phyloP scores from a whole-genome alignment of 495 filamentous ascomycete genomes.

The Astrothelium macrocarpum region DNA sequence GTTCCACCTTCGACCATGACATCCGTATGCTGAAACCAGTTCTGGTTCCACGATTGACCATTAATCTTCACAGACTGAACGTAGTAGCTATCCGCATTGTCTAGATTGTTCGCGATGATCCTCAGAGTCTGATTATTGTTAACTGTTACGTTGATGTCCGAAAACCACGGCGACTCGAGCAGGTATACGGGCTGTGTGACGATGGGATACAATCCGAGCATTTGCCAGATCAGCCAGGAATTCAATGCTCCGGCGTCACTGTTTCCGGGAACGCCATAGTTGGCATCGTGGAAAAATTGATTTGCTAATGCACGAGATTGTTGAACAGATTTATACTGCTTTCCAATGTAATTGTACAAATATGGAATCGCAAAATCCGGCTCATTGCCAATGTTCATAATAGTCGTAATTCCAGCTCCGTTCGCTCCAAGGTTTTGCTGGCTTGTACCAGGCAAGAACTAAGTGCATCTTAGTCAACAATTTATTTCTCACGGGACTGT shows the following conservation, averaged over 20 bases:
- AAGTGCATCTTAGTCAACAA: neutral
- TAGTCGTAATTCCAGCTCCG: slow-evolving; percentile 25
- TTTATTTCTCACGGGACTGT: neutral
- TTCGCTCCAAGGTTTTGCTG: slow-evolving; percentile 27
- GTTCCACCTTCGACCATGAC: slow-evolving; percentile 29
- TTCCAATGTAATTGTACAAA: slow-evolving; percentile 31
- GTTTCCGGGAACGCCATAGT: slow-evolving; percentile 30
- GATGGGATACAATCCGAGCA: slow-evolving; percentile 33
- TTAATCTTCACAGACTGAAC: slow-evolving; percentile 32
- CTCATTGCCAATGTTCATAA: slow-evolving; percentile 33
- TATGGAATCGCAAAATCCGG: slow-evolving; percentile 31
- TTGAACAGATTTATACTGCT: slow-evolving; percentile 29
- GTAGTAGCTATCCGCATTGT: slow-evolving; percentile 27
- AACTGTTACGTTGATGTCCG: slow-evolving; percentile 28
- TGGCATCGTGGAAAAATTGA: slow-evolving; percentile 25
- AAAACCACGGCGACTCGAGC: slow-evolving; percentile 28
- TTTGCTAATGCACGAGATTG: slow-evolving; percentile 21
- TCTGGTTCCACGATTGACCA: slow-evolving; percentile 25
- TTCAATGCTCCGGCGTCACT: slow-evolving; percentile 31
- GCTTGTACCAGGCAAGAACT: slow-evolving; percentile 24
- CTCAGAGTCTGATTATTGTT: slow-evolving; percentile 22
- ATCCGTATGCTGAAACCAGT: slow-evolving; percentile 30
- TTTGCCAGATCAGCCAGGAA: slow-evolving; percentile 30
- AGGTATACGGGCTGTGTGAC: slow-evolving; percentile 30
- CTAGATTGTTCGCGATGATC: slow-evolving; percentile 25